Evolutionary conservation across 176 grass and related monocot genomes (phyloP).

Genomic region (Tillandsia leiboldiana): DNA sequence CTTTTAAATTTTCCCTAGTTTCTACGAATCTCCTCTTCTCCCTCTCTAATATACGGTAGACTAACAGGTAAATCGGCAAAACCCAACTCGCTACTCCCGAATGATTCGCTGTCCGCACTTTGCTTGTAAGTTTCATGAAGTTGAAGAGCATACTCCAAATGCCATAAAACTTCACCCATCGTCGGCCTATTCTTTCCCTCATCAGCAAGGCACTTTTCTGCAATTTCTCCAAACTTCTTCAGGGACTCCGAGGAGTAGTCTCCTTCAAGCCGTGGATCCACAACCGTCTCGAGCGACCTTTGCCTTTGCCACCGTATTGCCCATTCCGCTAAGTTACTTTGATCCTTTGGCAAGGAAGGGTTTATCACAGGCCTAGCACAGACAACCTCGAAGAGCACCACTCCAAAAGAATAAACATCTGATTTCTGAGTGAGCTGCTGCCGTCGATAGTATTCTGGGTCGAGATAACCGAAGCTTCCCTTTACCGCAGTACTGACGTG

Average conservation of each 20-base stretch:
- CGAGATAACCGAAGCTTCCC: constrained; percentile 95
- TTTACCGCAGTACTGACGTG: constrained; percentile 95
- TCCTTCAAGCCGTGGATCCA: constrained; percentile 52
- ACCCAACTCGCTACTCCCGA: constrained; percentile 68
- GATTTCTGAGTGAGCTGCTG: constrained; percentile 94
- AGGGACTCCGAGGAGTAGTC: constrained; percentile 78
- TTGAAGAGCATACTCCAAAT: constrained; percentile 82
- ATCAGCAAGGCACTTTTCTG: constrained; percentile 88
- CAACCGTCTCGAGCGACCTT: constrained; percentile 57
- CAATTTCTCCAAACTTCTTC: constrained; percentile 91
- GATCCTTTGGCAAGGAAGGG: constrained; percentile 71
- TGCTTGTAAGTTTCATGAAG: constrained; percentile 81
- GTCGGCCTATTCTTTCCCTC: constrained; percentile 69
- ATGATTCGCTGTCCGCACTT: constrained; percentile 56
- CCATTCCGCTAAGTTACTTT: constrained; percentile 97
- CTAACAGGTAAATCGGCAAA: constrained; percentile 58
- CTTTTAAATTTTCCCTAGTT: neutral
- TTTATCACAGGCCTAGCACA: constrained; percentile 91
- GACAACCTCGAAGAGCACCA: constrained; percentile 83
- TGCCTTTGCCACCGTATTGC: constrained; percentile 90
- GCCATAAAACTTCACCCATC: constrained; percentile 92
- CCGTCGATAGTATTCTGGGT: constrained; percentile 83
- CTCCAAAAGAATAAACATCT: constrained; percentile 94
- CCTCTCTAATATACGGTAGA: constrained; percentile 59
- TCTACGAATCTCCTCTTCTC: constrained; percentile 31